Percentiles rank a stretch among this genome's conserved stretches.
Evolutionary conservation across 257 asterid species (phyloP).

Genomic region (Petunia secreta): DNA sequence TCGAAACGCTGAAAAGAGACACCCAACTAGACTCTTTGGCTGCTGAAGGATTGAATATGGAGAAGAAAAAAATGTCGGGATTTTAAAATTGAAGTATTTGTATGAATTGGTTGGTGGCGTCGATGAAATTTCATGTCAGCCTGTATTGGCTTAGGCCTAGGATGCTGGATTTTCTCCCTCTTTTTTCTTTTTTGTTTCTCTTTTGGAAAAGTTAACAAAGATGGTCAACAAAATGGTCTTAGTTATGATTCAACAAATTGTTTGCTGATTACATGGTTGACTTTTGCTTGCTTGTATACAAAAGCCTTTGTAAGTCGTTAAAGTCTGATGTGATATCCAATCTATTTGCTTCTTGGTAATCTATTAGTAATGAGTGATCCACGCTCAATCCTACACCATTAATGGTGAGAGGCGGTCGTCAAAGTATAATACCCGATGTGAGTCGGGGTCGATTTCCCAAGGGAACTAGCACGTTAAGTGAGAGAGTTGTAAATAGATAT

Average conservation of each 20-base stretch:
- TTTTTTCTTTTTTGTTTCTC: not conserved
- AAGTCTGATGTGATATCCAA: not conserved
- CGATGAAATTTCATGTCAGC: not conserved
- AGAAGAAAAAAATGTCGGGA: too few relatives aligned
- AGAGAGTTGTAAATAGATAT: too few relatives aligned
- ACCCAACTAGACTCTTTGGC: too few relatives aligned
- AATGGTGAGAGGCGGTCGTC: too few relatives aligned
- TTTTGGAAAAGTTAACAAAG: not conserved
- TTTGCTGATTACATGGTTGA: not conserved
- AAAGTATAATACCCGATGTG: too few relatives aligned
- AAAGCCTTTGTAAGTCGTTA: not conserved
- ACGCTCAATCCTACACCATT: too few relatives aligned
- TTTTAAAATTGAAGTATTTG: not conserved
- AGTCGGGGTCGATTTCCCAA: too few relatives aligned
- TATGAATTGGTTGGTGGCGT: not conserved
- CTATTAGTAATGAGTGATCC: conserved; percentile 16
- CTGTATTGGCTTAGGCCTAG: not conserved
- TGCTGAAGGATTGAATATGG: too few relatives aligned
- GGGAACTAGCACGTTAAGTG: too few relatives aligned
- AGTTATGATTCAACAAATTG: not conserved
- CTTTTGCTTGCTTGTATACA: not conserved
- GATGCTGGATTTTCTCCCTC: not conserved
- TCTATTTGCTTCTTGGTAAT: not conserved
- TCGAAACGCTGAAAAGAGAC: too few relatives aligned
- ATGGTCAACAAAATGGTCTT: not conserved